Evolutionary conservation across 352 stramenopile species (phyloP), one percentile per base, ranked within the genome.

Genomic region (Pythium coloratum): DNA sequence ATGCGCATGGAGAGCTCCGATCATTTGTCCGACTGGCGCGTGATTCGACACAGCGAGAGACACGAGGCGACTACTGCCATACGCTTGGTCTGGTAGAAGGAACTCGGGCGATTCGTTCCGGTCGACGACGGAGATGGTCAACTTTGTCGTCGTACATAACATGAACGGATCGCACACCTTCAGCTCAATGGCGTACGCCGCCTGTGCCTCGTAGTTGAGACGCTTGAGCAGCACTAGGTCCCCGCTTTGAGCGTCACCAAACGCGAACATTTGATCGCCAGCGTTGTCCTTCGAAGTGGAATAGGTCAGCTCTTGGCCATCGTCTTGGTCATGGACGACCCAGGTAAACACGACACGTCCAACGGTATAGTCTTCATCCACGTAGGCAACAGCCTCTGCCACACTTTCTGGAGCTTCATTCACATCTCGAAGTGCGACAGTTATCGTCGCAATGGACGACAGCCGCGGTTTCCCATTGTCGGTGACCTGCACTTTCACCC

Each of bases 401-500:
- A 24, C 53, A 42, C 62, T 73, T 3, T 42, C 55, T 0, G 73
- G 70, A 5, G 66, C 34, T 65, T 79, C 73, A 33, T 79, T 79
- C 0, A 71, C 47, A 36, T 79, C 36, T 7, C 72, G 16, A 5
- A 84, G 30, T 5, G 58, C 66, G 0, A 69, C 64, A 55, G 54
- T 59, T 13, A 88, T 36, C 2, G 63, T 76, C 0, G 61, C 66
- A 34, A 51, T 64, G 12, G 72, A 67, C 26, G 70, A 72, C 7
- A 84, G 57, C 7, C 76, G 47, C 9, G 81, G 78, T 0, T 53
- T 66, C 9, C 78, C 78, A 42, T 55, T 70, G 51, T 89, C 81
- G 0, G 73, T 80, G 13, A 87, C 81, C n/a, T 78, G 72, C 2
- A 86, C 55, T 54, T 83, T 89, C 18, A 87, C 28, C 76, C 76